Conservation (phyloP, 768 basidiomycete genomes). For the Naganishia vaughanmartiniae region DNA sequence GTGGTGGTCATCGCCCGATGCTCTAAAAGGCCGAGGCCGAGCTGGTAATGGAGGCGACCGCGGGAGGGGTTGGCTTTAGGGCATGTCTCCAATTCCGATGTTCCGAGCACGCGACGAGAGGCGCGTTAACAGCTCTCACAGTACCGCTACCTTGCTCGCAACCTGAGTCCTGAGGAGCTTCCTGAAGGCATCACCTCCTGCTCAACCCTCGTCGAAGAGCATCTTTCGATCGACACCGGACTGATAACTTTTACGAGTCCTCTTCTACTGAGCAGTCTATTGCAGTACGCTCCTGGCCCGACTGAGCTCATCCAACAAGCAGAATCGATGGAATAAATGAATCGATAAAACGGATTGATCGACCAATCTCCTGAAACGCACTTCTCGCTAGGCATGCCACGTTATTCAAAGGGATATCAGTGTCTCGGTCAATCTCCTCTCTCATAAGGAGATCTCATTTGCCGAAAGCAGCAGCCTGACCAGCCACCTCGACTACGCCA, state of each 20-base stretch:
- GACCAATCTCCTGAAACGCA: not conserved
- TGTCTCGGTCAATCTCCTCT: not conserved
- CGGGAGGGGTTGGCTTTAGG: not conserved
- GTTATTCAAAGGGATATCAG: not conserved
- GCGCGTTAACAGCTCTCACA: not conserved
- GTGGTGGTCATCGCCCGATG: too few relatives aligned
- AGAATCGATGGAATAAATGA: not conserved
- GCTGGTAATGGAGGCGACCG: not conserved
- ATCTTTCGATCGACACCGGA: not conserved
- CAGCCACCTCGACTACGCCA: not conserved
- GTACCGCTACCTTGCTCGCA: too few relatives aligned
- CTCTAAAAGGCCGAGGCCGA: not conserved
- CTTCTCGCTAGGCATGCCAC: not conserved
- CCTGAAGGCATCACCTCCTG: too few relatives aligned
- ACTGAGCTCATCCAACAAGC: not conserved
- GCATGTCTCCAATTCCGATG: not conserved
- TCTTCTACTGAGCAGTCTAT: too few relatives aligned
- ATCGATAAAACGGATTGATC: slow-evolving; percentile 6
- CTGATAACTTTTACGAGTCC: not conserved
- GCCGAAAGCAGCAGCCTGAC: not conserved
- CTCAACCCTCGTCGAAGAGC: not conserved
- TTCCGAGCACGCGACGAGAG: not conserved
- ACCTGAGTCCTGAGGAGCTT: too few relatives aligned
- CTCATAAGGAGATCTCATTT: not conserved
- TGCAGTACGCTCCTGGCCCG: too few relatives aligned